These are phyloP conservation scores for Durusdinium trenchii DNA, from an alignment of 73 alveolate species.

Conservation along the genomic window DNA sequence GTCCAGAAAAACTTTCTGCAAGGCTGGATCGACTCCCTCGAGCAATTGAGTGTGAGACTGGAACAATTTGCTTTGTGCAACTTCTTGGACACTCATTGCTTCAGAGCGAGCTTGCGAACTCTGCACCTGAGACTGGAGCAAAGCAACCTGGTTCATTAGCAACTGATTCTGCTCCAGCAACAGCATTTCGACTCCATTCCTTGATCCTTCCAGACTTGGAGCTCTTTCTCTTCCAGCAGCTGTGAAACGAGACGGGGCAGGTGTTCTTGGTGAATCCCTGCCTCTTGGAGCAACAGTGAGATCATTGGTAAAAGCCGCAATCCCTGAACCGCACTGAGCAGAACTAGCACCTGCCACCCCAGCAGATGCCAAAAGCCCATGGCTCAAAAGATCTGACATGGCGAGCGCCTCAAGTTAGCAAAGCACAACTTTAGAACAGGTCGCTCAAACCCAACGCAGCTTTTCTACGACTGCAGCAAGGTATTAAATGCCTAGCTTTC, in stretches of 20 bases:
- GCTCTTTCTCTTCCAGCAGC: too few species aligned
- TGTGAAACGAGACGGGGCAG: neutral
- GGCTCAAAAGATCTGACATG: neutral
- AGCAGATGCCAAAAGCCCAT: neutral
- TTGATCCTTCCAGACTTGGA: neutral
- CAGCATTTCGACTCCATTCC: slow-evolving; percentile 22
- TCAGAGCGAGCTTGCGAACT: slow-evolving; percentile 16
- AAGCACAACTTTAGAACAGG: slow-evolving; percentile 18
- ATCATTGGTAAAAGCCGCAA: neutral
- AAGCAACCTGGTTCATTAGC: slow-evolving; percentile 17
- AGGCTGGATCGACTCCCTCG: slow-evolving; percentile 31
- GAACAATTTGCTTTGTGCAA: neutral
- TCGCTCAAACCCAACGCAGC: slow-evolving; percentile 57
- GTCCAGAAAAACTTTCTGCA: neutral
- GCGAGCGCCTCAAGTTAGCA: slow-evolving; percentile 73
- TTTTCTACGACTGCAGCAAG: too few species aligned
- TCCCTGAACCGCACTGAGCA: neutral
- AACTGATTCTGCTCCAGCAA: slow-evolving; percentile 26
- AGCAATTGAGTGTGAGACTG: neutral
- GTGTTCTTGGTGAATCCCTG: slow-evolving; percentile 36
- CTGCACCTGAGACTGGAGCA: slow-evolving; percentile 10
- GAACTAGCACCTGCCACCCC: slow-evolving; percentile 21
- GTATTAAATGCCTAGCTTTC: too few species aligned
- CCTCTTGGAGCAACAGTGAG: neutral
- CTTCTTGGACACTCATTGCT: neutral